Evolutionary conservation across 2,329 filamentous ascomycete genomes (phyloP).

Genomic region (Ustulina deusta): DNA sequence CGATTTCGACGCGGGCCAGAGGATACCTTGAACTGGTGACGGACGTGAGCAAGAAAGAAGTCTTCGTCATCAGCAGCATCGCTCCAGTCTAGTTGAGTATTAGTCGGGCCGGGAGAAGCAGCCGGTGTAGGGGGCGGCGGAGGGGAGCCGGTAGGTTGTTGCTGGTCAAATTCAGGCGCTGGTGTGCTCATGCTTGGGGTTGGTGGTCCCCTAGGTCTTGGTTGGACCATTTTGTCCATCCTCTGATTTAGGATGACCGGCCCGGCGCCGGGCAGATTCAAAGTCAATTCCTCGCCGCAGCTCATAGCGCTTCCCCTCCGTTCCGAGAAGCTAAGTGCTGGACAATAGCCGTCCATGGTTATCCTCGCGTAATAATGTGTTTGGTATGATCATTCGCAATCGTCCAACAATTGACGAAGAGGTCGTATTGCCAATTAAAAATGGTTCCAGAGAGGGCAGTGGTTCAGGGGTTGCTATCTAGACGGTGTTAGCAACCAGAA

Average conservation of each 20-base stretch:
- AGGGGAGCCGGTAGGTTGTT: constrained; percentile 67
- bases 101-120: constrained; percentile 72
- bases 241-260: constrained; percentile 58
- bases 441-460: neutral
- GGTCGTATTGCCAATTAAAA: constrained; percentile 15
- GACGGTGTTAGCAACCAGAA: constrained; percentile 20
- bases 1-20: constrained; percentile 81
- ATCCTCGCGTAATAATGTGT: constrained; percentile 12
- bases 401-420: constrained; percentile 7
- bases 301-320: constrained; percentile 68
- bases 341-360: constrained; percentile 59
- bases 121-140: constrained; percentile 74
- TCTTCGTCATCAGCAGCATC: constrained; percentile 84
- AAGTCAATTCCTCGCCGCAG: constrained; percentile 65
- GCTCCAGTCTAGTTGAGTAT: constrained; percentile 77
- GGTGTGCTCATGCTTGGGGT: constrained; percentile 76
- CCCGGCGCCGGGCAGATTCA: constrained; percentile 60
- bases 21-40: constrained; percentile 82
- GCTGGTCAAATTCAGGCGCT: constrained; percentile 71
- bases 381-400: constrained; percentile 34
- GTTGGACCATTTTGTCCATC: constrained; percentile 67
- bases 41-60: constrained; percentile 81
- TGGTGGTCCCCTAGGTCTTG: constrained; percentile 68
- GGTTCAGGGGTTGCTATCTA: constrained; percentile 16
- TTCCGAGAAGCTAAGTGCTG: constrained; percentile 71